Base-by-base conservation (phyloP, 257 asterid species). In the Asclepias syriaca region DNA sequence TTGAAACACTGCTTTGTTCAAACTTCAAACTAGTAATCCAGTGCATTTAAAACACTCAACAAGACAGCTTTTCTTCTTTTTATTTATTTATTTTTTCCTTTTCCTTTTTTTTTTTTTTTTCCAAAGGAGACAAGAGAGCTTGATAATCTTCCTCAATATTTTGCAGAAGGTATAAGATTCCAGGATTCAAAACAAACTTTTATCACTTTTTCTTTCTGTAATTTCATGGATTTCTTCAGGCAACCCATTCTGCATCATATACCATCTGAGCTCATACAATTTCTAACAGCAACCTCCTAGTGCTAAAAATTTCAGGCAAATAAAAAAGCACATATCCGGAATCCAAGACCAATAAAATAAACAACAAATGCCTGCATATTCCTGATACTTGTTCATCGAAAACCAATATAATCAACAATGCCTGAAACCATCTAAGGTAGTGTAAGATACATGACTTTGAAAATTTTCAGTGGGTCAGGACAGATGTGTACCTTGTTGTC, bases 401-500 rank as follows among this genome's bases (percentile, higher is more conserved):
- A 7, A 63, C 18, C 27, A 22, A 65, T 32, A 65, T 34, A 4
- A 53, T 45, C 34, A 39, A 32, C 63, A 61, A 7, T 37, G 2
- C 12, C 53, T 40, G 39, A 55, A 56, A 18, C 19, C 40, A 58
- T 22, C 37, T 24, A 58, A 29, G 40, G 21, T 24, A 68, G 24
- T 43, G 9, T 3, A 77, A 34, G 74, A 65, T 18, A 71, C 19
- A 51, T 59, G 4, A 69, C 37, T 24, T 68, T 19, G 66, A 67
- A 57, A 43, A 3, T 51, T 43, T 46, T 46, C 13, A 15, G 21
- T 48, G 71, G 57, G 50, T 37, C 40, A 18, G 29, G 68, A 37
- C 49, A 19, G 2, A 64, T 32, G 6, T 6, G 2, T 87, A 89
- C 99, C 99, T 87, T 88, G 87, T 72, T 88, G 87, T 78, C 97